Evolutionary conservation across 2,329 filamentous ascomycete species (phyloP).

Genomic region (Calonectria honghensis): DNA sequence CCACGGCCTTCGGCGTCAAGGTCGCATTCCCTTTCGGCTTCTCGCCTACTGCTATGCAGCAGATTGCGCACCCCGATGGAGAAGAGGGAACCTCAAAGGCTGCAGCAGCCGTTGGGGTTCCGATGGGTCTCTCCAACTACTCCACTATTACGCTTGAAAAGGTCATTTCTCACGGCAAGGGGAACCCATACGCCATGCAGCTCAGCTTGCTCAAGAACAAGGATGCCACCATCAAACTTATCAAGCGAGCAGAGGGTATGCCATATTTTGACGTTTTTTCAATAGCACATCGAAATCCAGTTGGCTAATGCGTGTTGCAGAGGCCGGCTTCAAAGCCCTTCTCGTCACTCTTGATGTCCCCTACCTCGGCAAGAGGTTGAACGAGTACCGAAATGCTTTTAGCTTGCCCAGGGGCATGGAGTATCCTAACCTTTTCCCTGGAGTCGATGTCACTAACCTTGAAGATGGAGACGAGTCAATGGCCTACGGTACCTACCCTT

Average conservation of each 20-base stretch:
- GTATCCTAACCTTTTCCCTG: conserved; percentile 38
- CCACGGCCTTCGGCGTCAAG: conserved; percentile 40
- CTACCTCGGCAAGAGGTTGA: conserved; percentile 30
- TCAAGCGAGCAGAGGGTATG: conserved; percentile 40
- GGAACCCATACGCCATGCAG: conserved; percentile 44
- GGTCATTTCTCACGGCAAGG: conserved; percentile 43
- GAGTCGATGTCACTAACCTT: conserved; percentile 34
- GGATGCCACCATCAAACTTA: conserved; percentile 36
- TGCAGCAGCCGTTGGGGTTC: conserved; percentile 32
- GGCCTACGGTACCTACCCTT: conserved; percentile 28
- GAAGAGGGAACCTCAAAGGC: conserved; percentile 40
- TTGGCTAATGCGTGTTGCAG: conserved; percentile 3
- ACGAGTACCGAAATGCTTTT: conserved; percentile 37
- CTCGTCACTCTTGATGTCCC: conserved; percentile 35
- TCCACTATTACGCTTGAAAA: conserved; percentile 40
- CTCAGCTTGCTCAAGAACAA: conserved; percentile 41
- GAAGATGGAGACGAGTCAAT: conserved; percentile 37
- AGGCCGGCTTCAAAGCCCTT: conserved; percentile 38
- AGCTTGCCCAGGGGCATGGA: conserved; percentile 35
- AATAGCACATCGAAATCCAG: neutral
- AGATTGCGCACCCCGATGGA: conserved; percentile 41
- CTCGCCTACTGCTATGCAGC: conserved; percentile 42
- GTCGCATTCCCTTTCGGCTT: conserved; percentile 44
- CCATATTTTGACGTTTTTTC: neutral
- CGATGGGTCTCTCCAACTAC: conserved; percentile 42